Percentiles rank a stretch among this genome's conserved stretches.
Conservation (phyloP, 495 filamentous ascomycete genomes). For the Massariosphaeria phaeospora region DNA sequence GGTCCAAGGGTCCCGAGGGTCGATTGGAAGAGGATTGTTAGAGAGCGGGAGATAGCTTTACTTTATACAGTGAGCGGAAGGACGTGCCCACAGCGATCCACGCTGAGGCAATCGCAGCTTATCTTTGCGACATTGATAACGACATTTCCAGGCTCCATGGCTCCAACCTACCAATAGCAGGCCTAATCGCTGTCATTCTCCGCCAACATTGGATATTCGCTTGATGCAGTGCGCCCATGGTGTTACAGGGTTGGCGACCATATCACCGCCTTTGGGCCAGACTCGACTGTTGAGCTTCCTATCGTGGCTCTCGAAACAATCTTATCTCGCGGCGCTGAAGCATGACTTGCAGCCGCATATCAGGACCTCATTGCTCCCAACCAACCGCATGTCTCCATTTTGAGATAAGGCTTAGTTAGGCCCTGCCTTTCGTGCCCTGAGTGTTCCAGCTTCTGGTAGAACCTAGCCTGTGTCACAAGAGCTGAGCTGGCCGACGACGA, state of each 20-base stretch:
- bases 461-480: constrained; percentile 10
- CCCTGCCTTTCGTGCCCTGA: constrained; percentile 13
- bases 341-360: constrained; percentile 28
- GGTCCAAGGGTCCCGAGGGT: too few relatives aligned
- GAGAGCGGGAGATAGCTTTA: constrained; percentile 1
- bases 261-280: constrained; percentile 13
- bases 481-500: constrained; percentile 18
- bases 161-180: constrained; percentile 23
- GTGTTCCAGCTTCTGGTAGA: not conserved
- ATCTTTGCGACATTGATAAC: constrained; percentile 32
- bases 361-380: constrained; percentile 4
- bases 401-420: constrained; percentile 18
- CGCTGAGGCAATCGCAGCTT: constrained; percentile 27
- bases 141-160: constrained; percentile 4
- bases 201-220: constrained; percentile 20
- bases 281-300: constrained; percentile 23
- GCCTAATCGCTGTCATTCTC: constrained; percentile 4
- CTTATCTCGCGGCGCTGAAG: constrained; percentile 21
- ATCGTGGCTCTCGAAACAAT: constrained; percentile 23
- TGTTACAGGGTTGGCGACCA: constrained; percentile 23
- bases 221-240: constrained; percentile 18
- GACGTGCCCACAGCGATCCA: constrained; percentile 7
- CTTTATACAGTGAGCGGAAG: constrained; percentile 15
- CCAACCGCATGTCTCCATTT: constrained; percentile 6
- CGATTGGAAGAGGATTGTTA: not conserved